A percentile compares a stretch with the other conserved stretches of the same genome.
Conservation (phyloP, 768 basidiomycete genomes). For the Lactifluus volemus region DNA sequence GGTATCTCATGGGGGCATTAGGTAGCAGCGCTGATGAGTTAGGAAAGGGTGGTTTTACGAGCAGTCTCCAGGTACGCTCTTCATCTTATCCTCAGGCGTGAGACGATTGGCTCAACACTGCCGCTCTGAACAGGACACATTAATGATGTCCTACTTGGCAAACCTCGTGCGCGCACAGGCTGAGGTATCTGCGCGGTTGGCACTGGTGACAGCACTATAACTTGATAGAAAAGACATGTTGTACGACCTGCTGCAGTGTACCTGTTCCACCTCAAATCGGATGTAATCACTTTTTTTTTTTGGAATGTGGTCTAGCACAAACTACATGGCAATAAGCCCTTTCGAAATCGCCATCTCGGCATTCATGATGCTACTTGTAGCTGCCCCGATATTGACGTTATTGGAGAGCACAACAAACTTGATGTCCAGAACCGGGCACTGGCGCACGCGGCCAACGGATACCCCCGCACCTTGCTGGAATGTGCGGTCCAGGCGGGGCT, state of each 20-base stretch:
- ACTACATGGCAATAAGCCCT: conserved; percentile 35
- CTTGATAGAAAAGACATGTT: conserved; percentile 13
- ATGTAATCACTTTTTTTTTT: not conserved
- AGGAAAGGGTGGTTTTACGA: conserved; percentile 69
- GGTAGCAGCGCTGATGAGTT: conserved; percentile 58
- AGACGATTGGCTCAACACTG: conserved; percentile 16
- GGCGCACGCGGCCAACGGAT: conserved; percentile 80
- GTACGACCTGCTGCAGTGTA: conserved; percentile 8
- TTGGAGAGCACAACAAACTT: conserved; percentile 91
- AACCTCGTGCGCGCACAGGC: conserved; percentile 91
- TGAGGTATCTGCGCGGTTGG: conserved; percentile 82
- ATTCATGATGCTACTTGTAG: conserved; percentile 95
- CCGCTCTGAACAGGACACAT: conserved; percentile 52
- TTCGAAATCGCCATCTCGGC: conserved; percentile 89
- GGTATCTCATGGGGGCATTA: conserved; percentile 85
- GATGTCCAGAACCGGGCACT: conserved; percentile 89
- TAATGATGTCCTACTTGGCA: conserved; percentile 93
- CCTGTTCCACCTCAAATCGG: not conserved
- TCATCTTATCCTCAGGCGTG: not conserved
- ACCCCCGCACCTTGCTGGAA: conserved; percentile 89
- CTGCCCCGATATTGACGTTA: conserved; percentile 93
- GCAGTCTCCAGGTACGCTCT: conserved; percentile 56
- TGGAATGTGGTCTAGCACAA: conserved; percentile 11
- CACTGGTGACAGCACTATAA: conserved; percentile 51
- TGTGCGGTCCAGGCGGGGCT: conserved; percentile 87